Evolutionary conservation across 2,329 filamentous ascomycete genomes (phyloP).

Genomic region (Trichophyton benhamiae): DNA sequence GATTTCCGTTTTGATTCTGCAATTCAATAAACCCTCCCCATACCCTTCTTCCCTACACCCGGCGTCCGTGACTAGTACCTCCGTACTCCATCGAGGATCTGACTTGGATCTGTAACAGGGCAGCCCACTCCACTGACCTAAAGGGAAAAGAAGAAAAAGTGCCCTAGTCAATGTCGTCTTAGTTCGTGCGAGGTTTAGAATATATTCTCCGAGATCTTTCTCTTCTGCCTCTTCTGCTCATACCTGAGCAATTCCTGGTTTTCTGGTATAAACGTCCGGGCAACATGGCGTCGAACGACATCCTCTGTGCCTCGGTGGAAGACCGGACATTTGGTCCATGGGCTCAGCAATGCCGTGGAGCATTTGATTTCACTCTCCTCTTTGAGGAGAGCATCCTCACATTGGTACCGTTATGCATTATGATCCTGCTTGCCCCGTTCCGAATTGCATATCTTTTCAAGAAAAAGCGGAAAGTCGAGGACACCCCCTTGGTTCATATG

Average conservation of each 20-base stretch:
- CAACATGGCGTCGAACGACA: neutral
- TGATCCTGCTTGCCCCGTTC: slow-evolving; percentile 24
- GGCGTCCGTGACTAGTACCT: neutral
- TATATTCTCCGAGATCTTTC: neutral
- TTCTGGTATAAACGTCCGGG: neutral
- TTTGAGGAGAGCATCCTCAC: slow-evolving; percentile 34
- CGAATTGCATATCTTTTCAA: slow-evolving; percentile 27
- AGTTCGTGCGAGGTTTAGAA: neutral
- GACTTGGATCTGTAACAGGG: neutral
- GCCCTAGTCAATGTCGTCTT: neutral
- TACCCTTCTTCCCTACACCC: neutral
- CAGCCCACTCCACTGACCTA: neutral
- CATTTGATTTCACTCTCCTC: slow-evolving; percentile 36
- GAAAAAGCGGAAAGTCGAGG: slow-evolving; percentile 25
- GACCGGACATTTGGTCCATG: slow-evolving; percentile 27
- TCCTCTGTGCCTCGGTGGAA: slow-evolving; percentile 19
- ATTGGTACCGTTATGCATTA: slow-evolving; percentile 26
- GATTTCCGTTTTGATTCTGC: neutral
- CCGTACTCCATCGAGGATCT: neutral
- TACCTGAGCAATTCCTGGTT: neutral
- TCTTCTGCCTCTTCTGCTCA: neutral
- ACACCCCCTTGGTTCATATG: slow-evolving; percentile 20
- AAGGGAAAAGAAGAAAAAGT: neutral
- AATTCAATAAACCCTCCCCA: neutral
- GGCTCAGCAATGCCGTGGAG: slow-evolving; percentile 26